Percentiles rank a stretch among this genome's conserved stretches.
phyloP scores from a whole-genome alignment of 2,329 filamentous ascomycete species.

The Fusarium udum region DNA sequence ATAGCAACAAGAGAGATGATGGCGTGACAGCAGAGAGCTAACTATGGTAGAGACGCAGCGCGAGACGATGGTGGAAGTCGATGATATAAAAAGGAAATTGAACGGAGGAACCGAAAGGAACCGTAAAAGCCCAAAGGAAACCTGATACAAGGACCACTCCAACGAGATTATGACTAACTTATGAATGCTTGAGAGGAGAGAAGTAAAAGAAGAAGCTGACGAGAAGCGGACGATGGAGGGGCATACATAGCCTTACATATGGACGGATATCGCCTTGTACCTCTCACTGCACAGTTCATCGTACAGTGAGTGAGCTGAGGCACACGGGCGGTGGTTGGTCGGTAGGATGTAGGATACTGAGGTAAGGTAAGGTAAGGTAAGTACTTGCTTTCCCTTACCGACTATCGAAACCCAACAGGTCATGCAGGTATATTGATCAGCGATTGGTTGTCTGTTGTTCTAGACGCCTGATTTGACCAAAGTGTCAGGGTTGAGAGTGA shows the following conservation, averaged over 20 bases:
- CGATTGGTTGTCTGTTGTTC: constrained; percentile 20
- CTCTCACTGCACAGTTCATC: constrained; percentile 8
- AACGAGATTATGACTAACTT: constrained; percentile 9
- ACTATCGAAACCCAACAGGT: constrained; percentile 9
- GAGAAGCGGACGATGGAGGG: constrained; percentile 7
- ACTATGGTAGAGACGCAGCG: constrained; percentile 3
- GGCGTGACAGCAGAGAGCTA: background rate
- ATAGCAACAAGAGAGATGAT: constrained; percentile 1
- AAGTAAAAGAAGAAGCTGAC: constrained; percentile 15
- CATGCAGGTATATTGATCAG: constrained; percentile 7
- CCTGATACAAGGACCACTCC: constrained; percentile 21
- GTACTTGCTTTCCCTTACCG: constrained; percentile 16
- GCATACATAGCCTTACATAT: background rate
- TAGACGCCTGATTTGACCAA: constrained; percentile 13
- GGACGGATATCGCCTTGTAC: background rate
- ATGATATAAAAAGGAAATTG: constrained; percentile 10
- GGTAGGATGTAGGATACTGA: background rate
- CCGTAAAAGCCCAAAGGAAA: constrained; percentile 29
- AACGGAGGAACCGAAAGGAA: constrained; percentile 20
- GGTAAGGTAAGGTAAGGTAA: background rate
- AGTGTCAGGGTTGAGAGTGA: constrained; percentile 8
- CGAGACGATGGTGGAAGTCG: background rate
- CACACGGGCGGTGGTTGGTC: background rate
- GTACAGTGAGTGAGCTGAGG: constrained; percentile 12
- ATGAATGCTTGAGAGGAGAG: constrained; percentile 5